Percentiles rank a stretch among this genome's conserved stretches.
These are phyloP conservation scores for Heterobasidion parviporum DNA, from an alignment of 1,284 basidiomycete genomes.

Conservation along the genomic window DNA sequence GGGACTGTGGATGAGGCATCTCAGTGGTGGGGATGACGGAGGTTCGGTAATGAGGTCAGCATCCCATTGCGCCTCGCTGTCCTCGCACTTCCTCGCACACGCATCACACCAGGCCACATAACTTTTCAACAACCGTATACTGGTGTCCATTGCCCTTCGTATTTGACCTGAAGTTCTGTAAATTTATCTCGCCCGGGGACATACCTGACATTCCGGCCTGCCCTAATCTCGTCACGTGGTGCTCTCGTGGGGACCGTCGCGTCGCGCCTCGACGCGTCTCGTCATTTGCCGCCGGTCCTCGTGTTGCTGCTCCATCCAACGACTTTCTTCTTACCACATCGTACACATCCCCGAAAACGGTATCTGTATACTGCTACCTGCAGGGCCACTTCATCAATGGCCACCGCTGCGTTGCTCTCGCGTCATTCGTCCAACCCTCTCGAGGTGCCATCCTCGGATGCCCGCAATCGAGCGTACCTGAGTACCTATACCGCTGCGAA, in stretches of 20 bases:
- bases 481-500: constrained; percentile 27
- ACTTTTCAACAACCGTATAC: too few relatives aligned
- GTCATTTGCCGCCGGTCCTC: too few relatives aligned
- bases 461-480: constrained; percentile 40
- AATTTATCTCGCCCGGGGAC: too few relatives aligned
- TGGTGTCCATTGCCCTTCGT: too few relatives aligned
- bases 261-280: background rate
- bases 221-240: background rate
- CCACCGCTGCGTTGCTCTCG: constrained; percentile 39
- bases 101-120: too few relatives aligned
- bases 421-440: constrained; percentile 76
- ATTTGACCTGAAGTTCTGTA: too few relatives aligned
- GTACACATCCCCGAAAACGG: too few relatives aligned
- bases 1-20: background rate
- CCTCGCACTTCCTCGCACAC: too few relatives aligned
- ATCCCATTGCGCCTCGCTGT: too few relatives aligned
- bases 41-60: background rate
- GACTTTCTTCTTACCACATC: too few relatives aligned
- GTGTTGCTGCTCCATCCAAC: too few relatives aligned
- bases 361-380: too few relatives aligned
- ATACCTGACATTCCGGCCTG: background rate
- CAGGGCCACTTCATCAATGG: constrained; percentile 12
- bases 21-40: background rate
- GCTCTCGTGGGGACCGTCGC: background rate
- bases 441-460: constrained; percentile 60